Percentiles rank a stretch among this genome's conserved stretches.
Evolutionary conservation across 148 eudicot species (phyloP).

Genomic region (Linanthus parryae): DNA sequence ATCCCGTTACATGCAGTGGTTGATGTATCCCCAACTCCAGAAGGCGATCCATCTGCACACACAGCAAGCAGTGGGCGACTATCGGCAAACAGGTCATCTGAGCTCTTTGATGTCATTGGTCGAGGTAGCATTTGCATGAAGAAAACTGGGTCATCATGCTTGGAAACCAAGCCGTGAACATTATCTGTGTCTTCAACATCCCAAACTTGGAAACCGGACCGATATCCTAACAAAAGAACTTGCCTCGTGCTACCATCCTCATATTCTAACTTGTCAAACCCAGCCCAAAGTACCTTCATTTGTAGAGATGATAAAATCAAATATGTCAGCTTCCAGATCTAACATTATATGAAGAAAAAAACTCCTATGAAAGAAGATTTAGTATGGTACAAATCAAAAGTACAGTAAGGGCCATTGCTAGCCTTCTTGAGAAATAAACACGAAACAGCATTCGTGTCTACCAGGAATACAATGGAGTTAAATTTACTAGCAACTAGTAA

Average conservation of each 20-base stretch:
- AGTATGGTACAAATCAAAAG: no score
- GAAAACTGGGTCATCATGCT: slow-evolving; percentile 64
- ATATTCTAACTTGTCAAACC: slow-evolving; percentile 70
- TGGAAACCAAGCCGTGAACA: slow-evolving; percentile 56
- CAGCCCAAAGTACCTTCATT: slow-evolving; percentile 91
- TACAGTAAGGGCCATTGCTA: no score
- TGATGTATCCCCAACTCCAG: slow-evolving; percentile 34
- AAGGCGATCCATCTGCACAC: slow-evolving; percentile 54
- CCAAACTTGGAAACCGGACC: slow-evolving; percentile 79
- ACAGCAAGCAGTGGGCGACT: slow-evolving; percentile 65
- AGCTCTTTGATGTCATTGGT: slow-evolving; percentile 36
- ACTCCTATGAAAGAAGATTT: no score
- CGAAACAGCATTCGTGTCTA: no score
- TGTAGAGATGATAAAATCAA: no score
- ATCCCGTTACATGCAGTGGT: slow-evolving; percentile 27
- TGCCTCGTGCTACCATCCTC: slow-evolving; percentile 37
- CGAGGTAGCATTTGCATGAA: slow-evolving; percentile 72
- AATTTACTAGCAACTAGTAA: no score
- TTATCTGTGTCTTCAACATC: slow-evolving; percentile 85
- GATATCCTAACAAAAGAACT: slow-evolving; percentile 72
- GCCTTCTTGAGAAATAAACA: no score
- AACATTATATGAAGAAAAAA: no score
- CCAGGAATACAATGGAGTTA: no score
- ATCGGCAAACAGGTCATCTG: slow-evolving; percentile 38
- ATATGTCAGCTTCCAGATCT: no score